These are phyloP conservation scores for Trifolium dubium DNA, from an alignment of 306 rosid genomes.

Conservation along the genomic window DNA sequence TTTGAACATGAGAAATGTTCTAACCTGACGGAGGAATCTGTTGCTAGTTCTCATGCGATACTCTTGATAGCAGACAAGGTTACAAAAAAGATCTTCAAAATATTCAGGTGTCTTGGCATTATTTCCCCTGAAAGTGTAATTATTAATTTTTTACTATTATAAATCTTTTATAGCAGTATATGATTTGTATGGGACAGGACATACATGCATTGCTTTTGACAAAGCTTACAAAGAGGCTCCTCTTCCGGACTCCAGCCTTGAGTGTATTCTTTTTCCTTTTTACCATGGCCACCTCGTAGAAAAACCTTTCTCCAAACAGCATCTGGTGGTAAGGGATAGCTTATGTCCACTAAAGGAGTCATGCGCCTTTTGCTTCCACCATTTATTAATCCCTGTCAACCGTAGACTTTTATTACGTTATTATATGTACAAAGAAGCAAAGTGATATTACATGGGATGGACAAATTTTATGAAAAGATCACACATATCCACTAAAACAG, in stretches of 20 bases:
- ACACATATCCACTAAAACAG: constrained; percentile 33
- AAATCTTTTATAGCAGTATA: constrained; percentile 34
- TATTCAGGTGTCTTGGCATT: constrained; percentile 81
- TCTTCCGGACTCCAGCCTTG: constrained; percentile 81
- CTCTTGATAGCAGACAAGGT: constrained; percentile 84
- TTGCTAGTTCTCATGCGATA: constrained; percentile 86
- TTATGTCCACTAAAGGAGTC: constrained; percentile 80
- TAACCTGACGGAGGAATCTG: constrained; percentile 81
- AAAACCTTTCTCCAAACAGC: constrained; percentile 79
- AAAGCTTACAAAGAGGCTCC: constrained; percentile 92
- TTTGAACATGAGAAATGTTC: constrained; percentile 39
- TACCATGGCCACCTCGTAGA: constrained; percentile 67
- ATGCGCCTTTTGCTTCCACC: constrained; percentile 83
- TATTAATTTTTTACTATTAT: constrained; percentile 32
- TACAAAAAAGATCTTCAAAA: constrained; percentile 95
- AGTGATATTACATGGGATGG: not conserved
- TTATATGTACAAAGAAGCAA: constrained; percentile 8
- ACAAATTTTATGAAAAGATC: constrained; percentile 7
- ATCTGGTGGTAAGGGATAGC: constrained; percentile 78
- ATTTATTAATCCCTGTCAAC: constrained; percentile 76
- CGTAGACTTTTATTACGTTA: not conserved
- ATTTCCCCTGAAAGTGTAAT: constrained; percentile 66
- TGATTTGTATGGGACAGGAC: constrained; percentile 50
- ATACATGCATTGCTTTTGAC: constrained; percentile 86
- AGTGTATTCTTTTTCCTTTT: constrained; percentile 84